phyloP scores from a whole-genome alignment of 768 basidiomycete species.

The Russula emetica region DNA sequence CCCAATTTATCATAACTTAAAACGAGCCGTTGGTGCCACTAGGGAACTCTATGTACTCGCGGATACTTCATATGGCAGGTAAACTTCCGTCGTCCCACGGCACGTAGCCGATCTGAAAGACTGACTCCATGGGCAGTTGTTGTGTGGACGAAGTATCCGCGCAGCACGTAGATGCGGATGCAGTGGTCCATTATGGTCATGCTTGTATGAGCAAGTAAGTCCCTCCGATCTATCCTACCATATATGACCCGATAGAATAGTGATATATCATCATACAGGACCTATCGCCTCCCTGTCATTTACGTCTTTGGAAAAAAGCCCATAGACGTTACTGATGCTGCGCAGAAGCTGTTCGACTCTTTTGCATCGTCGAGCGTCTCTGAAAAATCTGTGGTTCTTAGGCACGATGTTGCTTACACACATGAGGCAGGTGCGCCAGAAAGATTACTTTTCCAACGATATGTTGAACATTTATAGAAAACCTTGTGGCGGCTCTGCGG shows the following conservation, averaged over 20 bases:
- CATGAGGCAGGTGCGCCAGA: constrained; percentile 53
- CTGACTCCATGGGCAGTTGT: constrained; percentile 55
- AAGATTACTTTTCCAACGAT: not conserved
- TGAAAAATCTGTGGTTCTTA: constrained; percentile 47
- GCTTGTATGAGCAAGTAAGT: constrained; percentile 86
- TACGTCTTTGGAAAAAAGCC: constrained; percentile 83
- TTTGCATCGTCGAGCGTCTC: constrained; percentile 29
- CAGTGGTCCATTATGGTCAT: constrained; percentile 92
- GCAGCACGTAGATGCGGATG: constrained; percentile 88
- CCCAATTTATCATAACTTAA: constrained; percentile 69
- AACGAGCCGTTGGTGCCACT: constrained; percentile 41
- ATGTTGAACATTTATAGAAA: constrained; percentile 32
- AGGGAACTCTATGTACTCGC: constrained; percentile 86
- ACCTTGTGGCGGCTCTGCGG: constrained; percentile 34
- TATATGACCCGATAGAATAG: not conserved
- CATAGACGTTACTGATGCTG: constrained; percentile 54
- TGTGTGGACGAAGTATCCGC: constrained; percentile 97
- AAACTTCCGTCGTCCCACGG: constrained; percentile 31
- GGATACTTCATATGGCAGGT: constrained; percentile 97
- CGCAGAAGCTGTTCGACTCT: constrained; percentile 39
- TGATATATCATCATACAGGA: constrained; percentile 46
- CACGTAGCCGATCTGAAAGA: not conserved
- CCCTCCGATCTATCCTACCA: not conserved
- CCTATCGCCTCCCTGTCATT: constrained; percentile 80
- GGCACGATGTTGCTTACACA: constrained; percentile 75